Percentiles rank a stretch among this genome's conserved stretches.
phyloP scores from a whole-genome alignment of 495 filamentous ascomycete genomes.

The Neurospora tetrasperma region DNA sequence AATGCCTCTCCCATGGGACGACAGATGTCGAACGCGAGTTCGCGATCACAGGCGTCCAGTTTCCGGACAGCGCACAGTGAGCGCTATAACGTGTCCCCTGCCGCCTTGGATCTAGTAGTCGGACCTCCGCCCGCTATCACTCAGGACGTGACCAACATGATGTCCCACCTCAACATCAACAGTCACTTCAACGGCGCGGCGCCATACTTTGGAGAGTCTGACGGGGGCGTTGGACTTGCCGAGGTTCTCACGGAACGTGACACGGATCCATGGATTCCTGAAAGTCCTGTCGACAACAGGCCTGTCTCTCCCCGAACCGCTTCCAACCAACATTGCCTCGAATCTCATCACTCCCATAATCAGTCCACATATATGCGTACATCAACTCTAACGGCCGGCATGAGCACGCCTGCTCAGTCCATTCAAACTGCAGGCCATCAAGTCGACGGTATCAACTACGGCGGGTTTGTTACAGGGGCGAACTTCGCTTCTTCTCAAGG shows the following conservation, averaged over 20 bases:
- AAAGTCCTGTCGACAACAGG: background rate
- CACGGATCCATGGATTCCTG: conserved; percentile 1
- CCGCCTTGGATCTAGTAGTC: background rate
- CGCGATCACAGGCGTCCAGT: conserved; percentile 2
- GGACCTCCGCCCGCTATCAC: background rate
- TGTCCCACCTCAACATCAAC: conserved; percentile 14
- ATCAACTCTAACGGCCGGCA: background rate
- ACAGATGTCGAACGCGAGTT: conserved; percentile 14
- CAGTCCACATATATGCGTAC: background rate
- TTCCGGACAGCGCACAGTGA: background rate
- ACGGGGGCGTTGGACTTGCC: conserved; percentile 25
- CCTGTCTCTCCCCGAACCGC: background rate
- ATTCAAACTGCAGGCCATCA: background rate
- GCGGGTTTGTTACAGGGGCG: background rate
- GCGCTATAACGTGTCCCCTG: background rate
- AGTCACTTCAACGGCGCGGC: conserved; percentile 16
- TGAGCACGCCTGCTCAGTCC: background rate
- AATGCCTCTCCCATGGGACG: conserved; percentile 11
- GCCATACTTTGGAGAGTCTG: conserved; percentile 20
- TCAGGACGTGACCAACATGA: conserved; percentile 16
- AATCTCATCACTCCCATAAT: background rate
- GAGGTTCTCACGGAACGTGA: conserved; percentile 21
- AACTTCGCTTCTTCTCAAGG: background rate
- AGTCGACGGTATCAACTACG: background rate
- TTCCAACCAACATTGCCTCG: background rate